A percentile compares a stretch with the other conserved stretches of the same genome.
These are phyloP conservation scores for Limnanthes douglasii DNA, from an alignment of 345 rosid species.

Conservation along the genomic window DNA sequence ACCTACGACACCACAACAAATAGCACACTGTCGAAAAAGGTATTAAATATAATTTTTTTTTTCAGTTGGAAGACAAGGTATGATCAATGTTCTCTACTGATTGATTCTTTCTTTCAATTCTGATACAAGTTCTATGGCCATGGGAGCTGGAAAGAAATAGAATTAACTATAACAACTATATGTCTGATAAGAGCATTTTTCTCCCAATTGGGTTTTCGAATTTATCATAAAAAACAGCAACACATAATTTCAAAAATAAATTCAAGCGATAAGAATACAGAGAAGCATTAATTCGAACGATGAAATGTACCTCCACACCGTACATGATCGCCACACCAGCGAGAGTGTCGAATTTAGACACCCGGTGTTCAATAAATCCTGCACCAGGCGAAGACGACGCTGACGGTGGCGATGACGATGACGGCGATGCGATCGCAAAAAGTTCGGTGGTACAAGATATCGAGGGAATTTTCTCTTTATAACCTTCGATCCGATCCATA, in stretches of 20 bases:
- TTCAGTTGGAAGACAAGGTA: no score
- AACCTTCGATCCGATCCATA: constrained; percentile 7
- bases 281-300: no score
- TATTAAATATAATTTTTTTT: no score
- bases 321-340: constrained; percentile 92
- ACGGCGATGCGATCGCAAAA: constrained; percentile 11
- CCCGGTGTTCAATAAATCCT: constrained; percentile 45
- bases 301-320: constrained; percentile 73
- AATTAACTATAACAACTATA: no score
- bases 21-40: no score
- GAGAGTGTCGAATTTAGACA: constrained; percentile 73
- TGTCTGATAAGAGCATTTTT: no score
- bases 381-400: constrained; percentile 11
- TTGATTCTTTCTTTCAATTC: no score
- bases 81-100: no score
- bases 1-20: no score
- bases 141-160: no score
- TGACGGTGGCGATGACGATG: constrained; percentile 16
- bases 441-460: constrained; percentile 9
- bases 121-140: no score
- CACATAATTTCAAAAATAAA: background rate
- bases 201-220: background rate
- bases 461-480: constrained; percentile 13
- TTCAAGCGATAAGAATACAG: no score
- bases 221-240: background rate